phyloP scores from a whole-genome alignment of 345 rosid species.

The Adansonia digitata region DNA sequence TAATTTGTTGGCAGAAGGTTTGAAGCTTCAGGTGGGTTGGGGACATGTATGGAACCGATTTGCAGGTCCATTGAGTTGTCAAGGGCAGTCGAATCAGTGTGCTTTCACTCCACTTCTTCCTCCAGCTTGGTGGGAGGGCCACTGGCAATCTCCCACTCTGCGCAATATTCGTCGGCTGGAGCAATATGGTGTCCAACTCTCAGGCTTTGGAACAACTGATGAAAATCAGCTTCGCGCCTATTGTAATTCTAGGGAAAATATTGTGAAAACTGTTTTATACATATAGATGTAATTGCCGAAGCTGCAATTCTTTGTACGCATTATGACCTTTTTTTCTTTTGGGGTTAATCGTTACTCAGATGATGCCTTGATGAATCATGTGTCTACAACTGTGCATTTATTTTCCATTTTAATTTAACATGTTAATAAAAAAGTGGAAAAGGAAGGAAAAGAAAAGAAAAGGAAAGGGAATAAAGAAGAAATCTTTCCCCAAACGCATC shows the following conservation, averaged over 20 bases:
- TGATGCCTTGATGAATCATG: not conserved
- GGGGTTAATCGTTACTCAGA: not conserved
- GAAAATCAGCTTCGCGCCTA: slow-evolving; percentile 50
- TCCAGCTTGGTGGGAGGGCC: slow-evolving; percentile 97
- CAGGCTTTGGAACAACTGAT: slow-evolving; percentile 70
- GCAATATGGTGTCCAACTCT: slow-evolving; percentile 63
- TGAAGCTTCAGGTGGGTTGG: slow-evolving; percentile 83
- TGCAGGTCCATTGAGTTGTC: slow-evolving; percentile 90
- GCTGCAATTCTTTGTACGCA: not conserved
- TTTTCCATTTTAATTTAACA: not conserved
- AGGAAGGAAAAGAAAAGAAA: not conserved
- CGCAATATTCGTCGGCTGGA: slow-evolving; percentile 64
- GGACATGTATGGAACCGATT: slow-evolving; percentile 97
- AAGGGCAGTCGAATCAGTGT: slow-evolving; percentile 67
- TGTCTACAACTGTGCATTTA: not conserved
- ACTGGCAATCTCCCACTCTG: slow-evolving; percentile 88
- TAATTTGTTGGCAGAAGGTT: slow-evolving; percentile 58
- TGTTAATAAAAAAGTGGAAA: not conserved
- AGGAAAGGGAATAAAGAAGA: not conserved
- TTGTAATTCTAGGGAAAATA: slow-evolving; percentile 57
- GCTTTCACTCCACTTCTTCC: slow-evolving; percentile 87
- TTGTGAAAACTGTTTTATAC: slow-evolving; percentile 42
- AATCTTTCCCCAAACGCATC: slow-evolving; percentile 1
- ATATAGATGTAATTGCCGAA: slow-evolving; percentile 17
- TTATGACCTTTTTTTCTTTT: not conserved